Evolutionary conservation across 345 rosid species (phyloP).

Genomic region (Combretum micranthum): DNA sequence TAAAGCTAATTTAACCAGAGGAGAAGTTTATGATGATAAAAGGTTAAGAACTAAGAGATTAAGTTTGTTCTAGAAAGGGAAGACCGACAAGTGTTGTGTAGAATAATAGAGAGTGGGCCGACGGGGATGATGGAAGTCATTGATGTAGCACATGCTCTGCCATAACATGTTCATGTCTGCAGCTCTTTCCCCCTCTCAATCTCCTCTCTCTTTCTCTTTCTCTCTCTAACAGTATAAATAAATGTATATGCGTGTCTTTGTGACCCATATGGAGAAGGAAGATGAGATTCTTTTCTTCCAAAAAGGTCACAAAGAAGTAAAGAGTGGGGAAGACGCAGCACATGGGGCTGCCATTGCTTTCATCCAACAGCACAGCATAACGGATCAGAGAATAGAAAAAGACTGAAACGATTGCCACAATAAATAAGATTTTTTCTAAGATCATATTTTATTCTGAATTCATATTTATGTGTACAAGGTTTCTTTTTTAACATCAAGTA

Average conservation of each 20-base stretch:
- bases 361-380: slow-evolving; percentile 5
- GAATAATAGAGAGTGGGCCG: slow-evolving; percentile 45
- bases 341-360: slow-evolving; percentile 36
- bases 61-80: not conserved
- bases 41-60: too few species aligned
- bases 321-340: slow-evolving; percentile 39
- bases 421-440: not conserved
- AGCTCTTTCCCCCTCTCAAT: not conserved
- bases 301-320: slow-evolving; percentile 20
- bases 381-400: not conserved
- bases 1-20: too few species aligned
- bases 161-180: slow-evolving; percentile 50
- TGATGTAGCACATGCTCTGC: slow-evolving; percentile 40
- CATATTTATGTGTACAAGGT: too few species aligned
- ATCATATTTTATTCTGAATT: too few species aligned
- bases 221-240: not conserved
- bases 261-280: not conserved
- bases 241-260: not conserved
- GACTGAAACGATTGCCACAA: not conserved
- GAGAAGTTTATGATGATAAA: too few species aligned
- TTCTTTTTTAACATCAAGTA: too few species aligned
- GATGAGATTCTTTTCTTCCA: slow-evolving; percentile 11
- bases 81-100: not conserved
- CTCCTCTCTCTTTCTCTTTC: not conserved
- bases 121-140: slow-evolving; percentile 15